Conservation (phyloP, 192 early-diverging fungal genomes). For the Podila horticola region DNA sequence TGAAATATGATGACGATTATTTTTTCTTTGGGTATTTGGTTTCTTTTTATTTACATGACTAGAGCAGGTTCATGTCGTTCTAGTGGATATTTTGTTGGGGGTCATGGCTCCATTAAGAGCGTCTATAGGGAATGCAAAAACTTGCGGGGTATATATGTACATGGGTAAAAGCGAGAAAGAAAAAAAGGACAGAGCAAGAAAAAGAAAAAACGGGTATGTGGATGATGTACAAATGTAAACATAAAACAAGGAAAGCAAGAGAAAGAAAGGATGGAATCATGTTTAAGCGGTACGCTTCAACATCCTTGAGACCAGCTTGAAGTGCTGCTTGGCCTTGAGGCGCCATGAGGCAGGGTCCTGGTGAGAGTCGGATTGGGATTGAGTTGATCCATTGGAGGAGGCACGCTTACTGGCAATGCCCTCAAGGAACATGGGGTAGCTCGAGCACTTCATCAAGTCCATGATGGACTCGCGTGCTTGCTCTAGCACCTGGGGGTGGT, state of each 20-base stretch:
- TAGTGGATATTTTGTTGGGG: background rate
- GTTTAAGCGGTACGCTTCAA: conserved; percentile 44
- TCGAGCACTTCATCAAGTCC: conserved; percentile 52
- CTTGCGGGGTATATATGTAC: conserved; percentile 1
- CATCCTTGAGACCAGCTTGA: conserved; percentile 51
- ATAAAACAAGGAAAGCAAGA: background rate
- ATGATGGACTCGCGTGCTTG: conserved; percentile 48
- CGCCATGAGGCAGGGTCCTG: conserved; percentile 32
- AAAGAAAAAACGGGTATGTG: conserved; percentile 5
- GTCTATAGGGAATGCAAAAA: background rate
- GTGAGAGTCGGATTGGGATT: conserved; percentile 31
- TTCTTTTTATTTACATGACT: conserved; percentile 5
- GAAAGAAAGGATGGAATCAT: background rate
- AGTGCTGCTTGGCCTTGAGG: conserved; percentile 39
- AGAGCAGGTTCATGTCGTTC: background rate
- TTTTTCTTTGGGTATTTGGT: background rate
- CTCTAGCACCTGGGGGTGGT: conserved; percentile 34
- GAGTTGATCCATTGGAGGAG: conserved; percentile 29
- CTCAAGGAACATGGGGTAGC: conserved; percentile 47
- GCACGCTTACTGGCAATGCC: conserved; percentile 40
- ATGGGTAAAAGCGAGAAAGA: background rate
- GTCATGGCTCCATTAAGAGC: background rate
- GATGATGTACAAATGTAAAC: conserved; percentile 2
- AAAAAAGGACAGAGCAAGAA: background rate
- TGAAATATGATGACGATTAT: background rate